phyloP scores from a whole-genome alignment of 192 early-diverging fungal genomes.

The Coemansia sp. region DNA sequence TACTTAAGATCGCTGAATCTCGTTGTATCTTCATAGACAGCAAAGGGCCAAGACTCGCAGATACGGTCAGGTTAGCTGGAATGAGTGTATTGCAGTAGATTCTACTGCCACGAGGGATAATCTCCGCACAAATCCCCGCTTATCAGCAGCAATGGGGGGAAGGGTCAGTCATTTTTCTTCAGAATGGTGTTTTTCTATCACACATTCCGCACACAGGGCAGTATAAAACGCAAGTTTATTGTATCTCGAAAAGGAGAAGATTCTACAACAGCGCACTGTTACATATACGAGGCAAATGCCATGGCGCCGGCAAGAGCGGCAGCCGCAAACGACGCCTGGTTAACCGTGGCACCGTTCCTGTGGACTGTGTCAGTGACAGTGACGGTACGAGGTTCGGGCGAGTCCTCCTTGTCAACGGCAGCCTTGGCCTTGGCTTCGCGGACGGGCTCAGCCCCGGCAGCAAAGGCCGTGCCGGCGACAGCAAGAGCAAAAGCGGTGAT shows the following conservation, averaged over 20 bases:
- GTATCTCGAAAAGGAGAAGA: neutral
- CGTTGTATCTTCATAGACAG: too few relatives aligned
- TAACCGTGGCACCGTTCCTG: slow-evolving; percentile 32
- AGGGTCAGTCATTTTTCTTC: neutral
- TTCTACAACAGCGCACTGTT: neutral
- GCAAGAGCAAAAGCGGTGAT: slow-evolving; percentile 45
- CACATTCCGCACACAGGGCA: too few relatives aligned
- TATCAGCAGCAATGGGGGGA: neutral
- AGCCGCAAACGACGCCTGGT: slow-evolving; percentile 47
- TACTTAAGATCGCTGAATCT: too few relatives aligned
- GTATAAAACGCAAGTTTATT: slow-evolving; percentile 5
- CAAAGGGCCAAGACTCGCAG: too few relatives aligned
- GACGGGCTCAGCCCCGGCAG: slow-evolving; percentile 36
- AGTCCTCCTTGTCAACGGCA: slow-evolving; percentile 12
- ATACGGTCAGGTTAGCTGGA: too few relatives aligned
- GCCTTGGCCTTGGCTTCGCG: slow-evolving; percentile 33
- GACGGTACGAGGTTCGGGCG: slow-evolving; percentile 46
- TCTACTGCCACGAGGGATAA: neutral
- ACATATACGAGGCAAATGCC: slow-evolving; percentile 53
- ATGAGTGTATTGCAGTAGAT: neutral
- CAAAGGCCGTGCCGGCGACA: slow-evolving; percentile 40
- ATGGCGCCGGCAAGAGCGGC: slow-evolving; percentile 51
- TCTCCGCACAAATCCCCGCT: neutral
- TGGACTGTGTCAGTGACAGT: slow-evolving; percentile 45
- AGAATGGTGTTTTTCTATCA: neutral